Evolutionary conservation across 192 early-diverging fungal species (phyloP).

Genomic region (Anaeromyces robustus): DNA sequence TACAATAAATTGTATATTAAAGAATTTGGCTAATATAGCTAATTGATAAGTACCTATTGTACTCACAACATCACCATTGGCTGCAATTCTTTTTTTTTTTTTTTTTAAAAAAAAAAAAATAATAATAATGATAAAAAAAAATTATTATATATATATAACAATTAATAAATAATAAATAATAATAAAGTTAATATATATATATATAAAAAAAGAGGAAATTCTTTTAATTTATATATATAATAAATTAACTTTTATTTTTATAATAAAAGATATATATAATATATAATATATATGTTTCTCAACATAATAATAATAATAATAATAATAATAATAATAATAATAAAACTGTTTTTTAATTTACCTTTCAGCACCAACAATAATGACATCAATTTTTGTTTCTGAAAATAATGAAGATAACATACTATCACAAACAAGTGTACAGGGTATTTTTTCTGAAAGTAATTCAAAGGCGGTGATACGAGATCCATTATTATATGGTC

Average conservation of each 20-base stretch:
- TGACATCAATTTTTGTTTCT: constrained; percentile 49
- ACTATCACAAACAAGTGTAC: constrained; percentile 79
- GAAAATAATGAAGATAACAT: constrained; percentile 73
- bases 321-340: neutral
- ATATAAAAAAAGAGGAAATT: no score
- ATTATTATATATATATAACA: no score
- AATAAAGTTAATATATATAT: no score
- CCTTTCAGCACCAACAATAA: constrained; percentile 92
- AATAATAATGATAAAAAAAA: neutral
- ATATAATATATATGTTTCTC: no score
- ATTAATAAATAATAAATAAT: no score
- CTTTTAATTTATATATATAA: no score
- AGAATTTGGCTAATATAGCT: constrained; percentile 75
- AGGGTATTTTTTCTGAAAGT: constrained; percentile 76
- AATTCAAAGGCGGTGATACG: constrained; percentile 91
- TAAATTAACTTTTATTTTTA: no score
- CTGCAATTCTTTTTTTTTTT: constrained; percentile 42
- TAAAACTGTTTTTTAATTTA: neutral
- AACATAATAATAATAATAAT: no score
- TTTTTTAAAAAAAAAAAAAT: neutral
- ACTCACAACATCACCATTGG: constrained; percentile 95
- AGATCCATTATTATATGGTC: constrained; percentile 93
- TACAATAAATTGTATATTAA: constrained; percentile 78
- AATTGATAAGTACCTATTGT: constrained; percentile 98
- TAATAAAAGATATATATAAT: no score